A percentile compares a stretch with the other conserved stretches of the same genome.
phyloP scores from a whole-genome alignment of 495 filamentous ascomycete species.

The Xylaria telfairii region DNA sequence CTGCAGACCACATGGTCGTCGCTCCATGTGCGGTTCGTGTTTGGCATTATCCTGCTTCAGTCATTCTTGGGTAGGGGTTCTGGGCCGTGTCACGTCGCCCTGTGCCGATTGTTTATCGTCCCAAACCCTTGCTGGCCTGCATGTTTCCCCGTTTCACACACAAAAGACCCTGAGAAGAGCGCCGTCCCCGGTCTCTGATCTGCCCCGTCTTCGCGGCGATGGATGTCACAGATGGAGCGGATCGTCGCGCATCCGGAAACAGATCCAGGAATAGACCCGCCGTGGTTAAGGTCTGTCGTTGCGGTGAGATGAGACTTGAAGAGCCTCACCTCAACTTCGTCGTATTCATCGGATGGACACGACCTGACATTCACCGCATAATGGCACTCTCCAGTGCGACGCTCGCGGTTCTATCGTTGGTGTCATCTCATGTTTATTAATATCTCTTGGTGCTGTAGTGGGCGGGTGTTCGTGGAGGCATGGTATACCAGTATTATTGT shows the following conservation, averaged over 20 bases:
- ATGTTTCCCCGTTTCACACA: constrained; percentile 21
- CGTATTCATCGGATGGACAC: constrained; percentile 1
- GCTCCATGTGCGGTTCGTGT: constrained; percentile 11
- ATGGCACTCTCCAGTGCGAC: background rate
- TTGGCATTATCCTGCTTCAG: constrained; percentile 1
- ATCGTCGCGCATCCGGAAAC: constrained; percentile 23
- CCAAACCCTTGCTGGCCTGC: constrained; percentile 6
- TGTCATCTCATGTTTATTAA: constrained; percentile 7
- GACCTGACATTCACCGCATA: background rate
- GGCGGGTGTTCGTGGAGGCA: background rate
- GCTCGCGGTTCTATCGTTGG: background rate
- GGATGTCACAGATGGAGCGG: constrained; percentile 12
- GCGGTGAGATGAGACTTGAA: constrained; percentile 18
- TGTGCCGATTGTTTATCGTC: constrained; percentile 12
- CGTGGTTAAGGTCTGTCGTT: constrained; percentile 7
- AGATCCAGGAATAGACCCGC: constrained; percentile 17
- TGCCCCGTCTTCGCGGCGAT: constrained; percentile 13
- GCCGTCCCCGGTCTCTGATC: background rate
- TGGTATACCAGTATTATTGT: background rate
- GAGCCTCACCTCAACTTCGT: constrained; percentile 9
- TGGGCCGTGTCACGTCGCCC: constrained; percentile 19
- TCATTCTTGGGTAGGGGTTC: constrained; percentile 1
- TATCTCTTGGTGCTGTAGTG: background rate
- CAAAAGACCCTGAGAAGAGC: background rate
- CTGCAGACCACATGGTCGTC: constrained; percentile 15